Base-by-base conservation (phyloP, 805 yeast genomes). In the Hanseniaspora hatyaiensis region DNA sequence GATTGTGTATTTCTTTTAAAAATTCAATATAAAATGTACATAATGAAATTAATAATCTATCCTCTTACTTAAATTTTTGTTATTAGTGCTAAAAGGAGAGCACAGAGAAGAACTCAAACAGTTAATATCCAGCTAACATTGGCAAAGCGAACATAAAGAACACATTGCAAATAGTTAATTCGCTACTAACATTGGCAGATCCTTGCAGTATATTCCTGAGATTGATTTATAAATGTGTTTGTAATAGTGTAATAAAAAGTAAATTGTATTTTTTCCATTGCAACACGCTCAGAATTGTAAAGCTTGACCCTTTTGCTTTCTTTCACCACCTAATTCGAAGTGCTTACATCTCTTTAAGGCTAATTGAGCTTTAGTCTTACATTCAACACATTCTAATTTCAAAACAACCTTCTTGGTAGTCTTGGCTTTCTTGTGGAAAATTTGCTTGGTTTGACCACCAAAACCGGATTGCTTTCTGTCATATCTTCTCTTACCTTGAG, bases 401-500 rank as follows among this genome's bases (percentile, higher is more conserved):
- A 92, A 82, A 60, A 92, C 98, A 71, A 92, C 95, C 84, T 92
- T 92, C 87, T 92, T 92, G 80, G 98, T 92, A 64, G 97, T 92
- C 87, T 92, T 92, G 66, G 98, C 98, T 76, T 92, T 92, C 85
- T 92, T 92, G 84, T 87, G 97, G 96, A 92, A 92, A 76, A 92
- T 82, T 70, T 81, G 98, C 80, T 87, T 92, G 76, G 98, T 92
- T 79, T 92, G 99, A 85, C 99, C 99, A 85, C 99, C 99, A 77
- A 80, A 92, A 87, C 98, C 98, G 66, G 83, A 71, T 79, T 92
- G 98, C 77, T 92, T 92, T 77, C 99, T 95, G 89, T 92, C 98
- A 79, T 92, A 92, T 80, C 99, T 88, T 81, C 99, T 87, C 89
- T 94, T 92, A 82, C 99, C 99, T 78, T 92, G 97, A 64, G 97